phyloP scores from a whole-genome alignment of 2,329 filamentous ascomycete genomes.

The Phoma sp. region DNA sequence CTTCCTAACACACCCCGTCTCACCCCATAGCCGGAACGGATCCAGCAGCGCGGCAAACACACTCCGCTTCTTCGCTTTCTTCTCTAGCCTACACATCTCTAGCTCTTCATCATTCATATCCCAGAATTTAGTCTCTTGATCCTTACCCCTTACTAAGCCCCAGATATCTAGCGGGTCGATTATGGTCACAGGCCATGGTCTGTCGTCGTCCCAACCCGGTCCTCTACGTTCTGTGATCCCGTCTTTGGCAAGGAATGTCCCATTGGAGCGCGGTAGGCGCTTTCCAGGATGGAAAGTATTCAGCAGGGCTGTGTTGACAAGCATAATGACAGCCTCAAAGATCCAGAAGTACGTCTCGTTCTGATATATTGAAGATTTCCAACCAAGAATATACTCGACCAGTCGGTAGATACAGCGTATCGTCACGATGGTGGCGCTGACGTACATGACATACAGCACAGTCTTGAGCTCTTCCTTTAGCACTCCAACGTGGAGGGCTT shows the following conservation, averaged over 20 bases:
- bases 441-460: constrained; percentile 56
- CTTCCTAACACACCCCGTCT: constrained; percentile 38
- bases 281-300: constrained; percentile 60
- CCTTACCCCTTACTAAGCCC: constrained; percentile 39
- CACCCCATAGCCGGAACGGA: constrained; percentile 40
- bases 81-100: constrained; percentile 32
- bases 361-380: constrained; percentile 46
- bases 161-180: constrained; percentile 48
- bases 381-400: constrained; percentile 56
- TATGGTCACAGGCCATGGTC: constrained; percentile 52
- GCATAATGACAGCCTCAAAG: constrained; percentile 61
- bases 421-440: constrained; percentile 56
- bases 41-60: constrained; percentile 31
- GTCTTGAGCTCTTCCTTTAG: constrained; percentile 53
- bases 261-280: constrained; percentile 57
- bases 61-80: constrained; percentile 34
- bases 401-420: constrained; percentile 60
- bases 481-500: constrained; percentile 49
- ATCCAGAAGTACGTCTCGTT: constrained; percentile 63
- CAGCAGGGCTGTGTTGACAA: constrained; percentile 58
- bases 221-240: constrained; percentile 60
- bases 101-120: constrained; percentile 45
- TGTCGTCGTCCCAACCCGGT: constrained; percentile 57
- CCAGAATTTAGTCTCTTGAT: constrained; percentile 48
- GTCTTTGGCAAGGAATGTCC: constrained; percentile 59